Base-by-base conservation (phyloP, 1,139 yeast genomes). In the Lodderomyces pseudojiufengensis region DNA sequence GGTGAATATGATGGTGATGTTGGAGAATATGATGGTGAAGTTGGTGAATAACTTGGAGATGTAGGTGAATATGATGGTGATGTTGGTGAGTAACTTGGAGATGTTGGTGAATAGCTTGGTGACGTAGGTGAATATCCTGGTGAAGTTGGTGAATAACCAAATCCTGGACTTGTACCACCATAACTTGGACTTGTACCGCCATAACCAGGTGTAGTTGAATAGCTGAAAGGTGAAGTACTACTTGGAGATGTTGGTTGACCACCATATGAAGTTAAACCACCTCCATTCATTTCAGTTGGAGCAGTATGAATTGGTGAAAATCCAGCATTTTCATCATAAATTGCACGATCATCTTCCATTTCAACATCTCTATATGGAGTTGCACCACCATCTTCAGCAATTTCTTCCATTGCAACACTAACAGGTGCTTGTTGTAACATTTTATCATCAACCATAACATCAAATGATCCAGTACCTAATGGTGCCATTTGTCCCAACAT, bases 401-500 rank as follows among this genome's bases (percentile, higher is more conserved):
- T 50, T n/a, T 51, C 61, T 21, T 55, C 64, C 35, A 69, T 73
- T 23, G 71, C 59, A 41, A 70, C 65, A 39, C 76, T 79, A 14
- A 76, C 68, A 33, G 85, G 82, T 35, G 84, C 72, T 36, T 74
- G 61, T 46, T 83, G 81, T 58, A 94, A 74, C 73, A 88, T 80
- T 54, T 81, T 80, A 52, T 94, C 97, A 59, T 94, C 96, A 46
- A 94, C 81, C 80, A 86, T 82, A 32, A 94, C 94, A 59, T 92
- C 98, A 57, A 94, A 94, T 2, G 96, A 84, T 55, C 99, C 99
- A 3, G 99, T 94, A 61, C 99, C 99, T 52, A 94, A 77, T 41
- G 98, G 98, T 15, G 98, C 97, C 77, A 92, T 78, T 72, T 94
- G 98, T 36, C 99, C 99, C 55, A 94, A 77, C 74, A 94, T 86